phyloP scores from a whole-genome alignment of 2,329 filamentous ascomycete genomes.

The Diaporthe amygdali region DNA sequence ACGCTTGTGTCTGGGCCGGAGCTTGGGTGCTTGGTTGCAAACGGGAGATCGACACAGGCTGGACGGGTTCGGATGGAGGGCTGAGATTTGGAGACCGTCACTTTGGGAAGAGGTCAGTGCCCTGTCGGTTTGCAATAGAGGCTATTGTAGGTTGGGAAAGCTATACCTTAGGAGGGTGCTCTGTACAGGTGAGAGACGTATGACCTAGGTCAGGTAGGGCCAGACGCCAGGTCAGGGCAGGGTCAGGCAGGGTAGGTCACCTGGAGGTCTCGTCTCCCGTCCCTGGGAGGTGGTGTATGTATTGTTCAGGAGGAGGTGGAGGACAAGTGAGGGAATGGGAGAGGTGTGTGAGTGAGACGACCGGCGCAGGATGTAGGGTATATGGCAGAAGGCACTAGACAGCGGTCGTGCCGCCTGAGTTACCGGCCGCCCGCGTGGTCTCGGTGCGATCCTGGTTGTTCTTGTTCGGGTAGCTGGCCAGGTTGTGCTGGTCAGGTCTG shows the following conservation, averaged over 20 bases:
- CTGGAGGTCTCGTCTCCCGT: neutral
- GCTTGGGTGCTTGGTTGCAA: conserved; percentile 7
- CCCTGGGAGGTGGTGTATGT: neutral
- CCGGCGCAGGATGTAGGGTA: neutral
- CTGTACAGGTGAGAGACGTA: neutral
- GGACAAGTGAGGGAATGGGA: neutral
- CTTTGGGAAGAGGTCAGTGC: conserved; percentile 2
- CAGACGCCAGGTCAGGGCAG: neutral
- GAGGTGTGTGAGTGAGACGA: neutral
- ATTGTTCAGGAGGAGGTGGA: neutral
- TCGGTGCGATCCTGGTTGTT: conserved; percentile 8
- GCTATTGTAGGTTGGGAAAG: neutral
- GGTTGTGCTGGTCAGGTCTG: conserved; percentile 21
- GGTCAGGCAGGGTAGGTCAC: neutral
- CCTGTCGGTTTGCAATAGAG: neutral
- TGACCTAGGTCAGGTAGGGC: neutral
- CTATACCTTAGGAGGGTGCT: neutral
- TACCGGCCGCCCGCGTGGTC: conserved; percentile 14
- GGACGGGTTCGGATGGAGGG: neutral
- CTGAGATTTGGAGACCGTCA: neutral
- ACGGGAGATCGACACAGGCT: neutral
- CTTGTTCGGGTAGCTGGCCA: conserved; percentile 7
- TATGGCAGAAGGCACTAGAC: conserved; percentile 9
- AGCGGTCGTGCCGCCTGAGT: neutral
- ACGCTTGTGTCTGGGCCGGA: conserved; percentile 8